Conservation (phyloP, 2,329 filamentous ascomycete genomes). For the Chrysoporthe austroafricana region DNA sequence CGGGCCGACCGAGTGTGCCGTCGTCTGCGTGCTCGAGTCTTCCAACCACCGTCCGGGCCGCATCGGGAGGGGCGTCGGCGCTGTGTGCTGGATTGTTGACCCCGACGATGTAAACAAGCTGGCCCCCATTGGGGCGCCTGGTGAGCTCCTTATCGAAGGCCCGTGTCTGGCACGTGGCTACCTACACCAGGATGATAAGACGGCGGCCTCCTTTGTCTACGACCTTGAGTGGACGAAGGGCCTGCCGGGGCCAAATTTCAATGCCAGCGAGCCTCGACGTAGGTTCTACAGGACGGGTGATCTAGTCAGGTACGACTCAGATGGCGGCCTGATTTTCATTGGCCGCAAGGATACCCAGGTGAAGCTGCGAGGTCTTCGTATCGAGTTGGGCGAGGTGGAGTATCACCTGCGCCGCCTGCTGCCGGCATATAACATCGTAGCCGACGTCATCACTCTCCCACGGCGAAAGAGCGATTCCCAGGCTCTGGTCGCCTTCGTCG, state of each 20-base stretch:
- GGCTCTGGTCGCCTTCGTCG: conserved; percentile 45
- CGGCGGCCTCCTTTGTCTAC: conserved; percentile 1
- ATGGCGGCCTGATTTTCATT: conserved; percentile 39
- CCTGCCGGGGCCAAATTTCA: neutral
- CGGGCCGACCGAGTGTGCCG: conserved; percentile 6
- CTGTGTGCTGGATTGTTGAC: conserved; percentile 10
- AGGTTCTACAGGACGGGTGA: conserved; percentile 46
- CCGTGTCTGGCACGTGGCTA: conserved; percentile 7
- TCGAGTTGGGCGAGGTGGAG: conserved; percentile 44
- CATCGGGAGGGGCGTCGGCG: conserved; percentile 8
- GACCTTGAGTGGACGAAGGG: neutral
- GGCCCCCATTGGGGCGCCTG: conserved; percentile 3
- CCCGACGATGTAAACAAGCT: neutral
- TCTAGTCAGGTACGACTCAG: conserved; percentile 40
- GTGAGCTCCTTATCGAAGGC: conserved; percentile 18
- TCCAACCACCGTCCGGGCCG: too few species aligned
- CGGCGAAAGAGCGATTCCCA: conserved; percentile 29
- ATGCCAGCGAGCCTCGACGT: neutral
- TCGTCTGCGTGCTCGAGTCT: neutral
- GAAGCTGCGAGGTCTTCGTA: conserved; percentile 55
- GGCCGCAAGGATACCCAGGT: conserved; percentile 52
- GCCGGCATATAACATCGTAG: conserved; percentile 13
- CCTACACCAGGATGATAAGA: neutral
- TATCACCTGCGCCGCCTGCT: conserved; percentile 17
- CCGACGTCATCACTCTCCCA: neutral